Evolutionary conservation across 176 grass and related monocot species (phyloP).

Genomic region (Phyllostachys edulis): DNA sequence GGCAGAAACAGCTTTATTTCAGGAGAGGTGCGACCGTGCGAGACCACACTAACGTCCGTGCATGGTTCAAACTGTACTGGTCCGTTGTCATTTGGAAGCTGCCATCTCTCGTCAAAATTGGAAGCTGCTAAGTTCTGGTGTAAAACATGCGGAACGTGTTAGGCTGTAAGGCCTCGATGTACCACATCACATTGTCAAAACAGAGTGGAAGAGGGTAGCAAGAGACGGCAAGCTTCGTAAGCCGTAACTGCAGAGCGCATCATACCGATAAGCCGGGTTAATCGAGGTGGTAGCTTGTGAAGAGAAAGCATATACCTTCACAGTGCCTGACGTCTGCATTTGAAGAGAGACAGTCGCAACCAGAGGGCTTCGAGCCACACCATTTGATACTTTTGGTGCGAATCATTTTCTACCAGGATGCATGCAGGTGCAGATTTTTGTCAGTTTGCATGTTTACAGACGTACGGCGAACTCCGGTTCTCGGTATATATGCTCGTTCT

Average conservation of each 20-base stretch:
- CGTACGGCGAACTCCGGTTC: too few species aligned
- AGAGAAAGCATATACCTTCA: too few species aligned
- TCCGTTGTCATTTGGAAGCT: background rate
- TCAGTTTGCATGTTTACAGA: background rate
- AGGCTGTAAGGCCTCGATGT: too few species aligned
- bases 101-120: conserved; percentile 12
- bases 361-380: too few species aligned
- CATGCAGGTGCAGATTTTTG: background rate
- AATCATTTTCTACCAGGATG: background rate
- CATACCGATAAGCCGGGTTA: too few species aligned
- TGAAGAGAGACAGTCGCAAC: background rate
- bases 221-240: too few species aligned
- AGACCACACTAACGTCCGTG: conserved; percentile 1
- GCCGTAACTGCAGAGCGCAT: too few species aligned
- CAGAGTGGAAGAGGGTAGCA: too few species aligned
- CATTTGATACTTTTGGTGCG: background rate
- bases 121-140: background rate
- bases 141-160: too few species aligned
- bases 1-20: background rate
- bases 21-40: conserved; percentile 7
- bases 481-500: background rate
- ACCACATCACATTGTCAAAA: too few species aligned
- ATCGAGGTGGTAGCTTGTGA: too few species aligned
- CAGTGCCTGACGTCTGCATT: background rate
- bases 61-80: background rate